Evolutionary conservation across 2,329 filamentous ascomycete genomes (phyloP), one percentile per base, ranked within the genome.

Genomic region (Biscogniauxia marginata): DNA sequence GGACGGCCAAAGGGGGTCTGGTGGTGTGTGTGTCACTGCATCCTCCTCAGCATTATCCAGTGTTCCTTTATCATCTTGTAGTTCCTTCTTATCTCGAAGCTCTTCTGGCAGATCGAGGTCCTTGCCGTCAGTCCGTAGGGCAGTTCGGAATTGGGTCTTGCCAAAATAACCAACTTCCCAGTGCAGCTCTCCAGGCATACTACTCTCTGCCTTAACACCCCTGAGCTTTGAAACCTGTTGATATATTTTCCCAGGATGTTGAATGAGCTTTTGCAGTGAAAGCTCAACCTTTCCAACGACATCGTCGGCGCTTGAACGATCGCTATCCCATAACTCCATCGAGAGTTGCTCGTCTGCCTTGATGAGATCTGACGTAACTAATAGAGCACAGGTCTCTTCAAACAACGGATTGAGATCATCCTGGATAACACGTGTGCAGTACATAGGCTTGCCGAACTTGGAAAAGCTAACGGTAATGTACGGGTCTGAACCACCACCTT

Each of bases 131-230:
- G 92, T 96, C 44, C 91, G 84, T 47, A 98, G 80, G 11, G 91
- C 91, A 60, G 87, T 85, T 53, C 93, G 84, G 75, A 97, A 92
- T 63, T 92, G 86, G 1, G 93, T 91, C 76, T 96, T 97, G 65
- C 88, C 87, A 66, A 97, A 98, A 76, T 89, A 98, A 6, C 93
- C 95, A 48, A 98, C 91, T 72, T 97, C 93, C 93, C 93, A 98
- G 69, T 96, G 87, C 43, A 99, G 81, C 69, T 96, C 88, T 23
- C 95, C 93, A 0, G 95, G 95, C 92, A 98, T 98, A 50, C 84
- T 83, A 63, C 85, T 93, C 11, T 88, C 91, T 20, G 90, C 87
- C 65, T 95, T 89, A 75, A 96, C 85, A 9, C 93, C 93, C 23
- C 84, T 79, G 1, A 98, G 83, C 65, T 88, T 92, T 0, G 92